Evolutionary conservation across 805 yeast genomes (phyloP), one percentile per base, ranked within the genome.

Genomic region (Brettanomyces bruxellensis): DNA sequence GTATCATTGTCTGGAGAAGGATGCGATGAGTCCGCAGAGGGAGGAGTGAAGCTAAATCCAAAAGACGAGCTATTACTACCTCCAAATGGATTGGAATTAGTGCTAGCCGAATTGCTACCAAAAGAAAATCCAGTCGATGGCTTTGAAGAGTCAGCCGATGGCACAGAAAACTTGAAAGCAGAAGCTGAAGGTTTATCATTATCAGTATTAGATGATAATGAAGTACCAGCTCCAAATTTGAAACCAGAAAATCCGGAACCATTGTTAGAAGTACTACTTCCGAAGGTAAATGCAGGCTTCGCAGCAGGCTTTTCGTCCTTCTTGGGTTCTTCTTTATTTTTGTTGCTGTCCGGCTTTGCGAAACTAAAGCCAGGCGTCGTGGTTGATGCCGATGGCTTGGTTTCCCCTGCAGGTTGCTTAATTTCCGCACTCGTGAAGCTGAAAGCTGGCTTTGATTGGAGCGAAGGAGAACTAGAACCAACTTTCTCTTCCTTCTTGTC

Each of bases 1-100:
- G 40, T 34, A 8, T 40, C 51, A 30, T 36, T 51, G 5, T 43
- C 44, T 4, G 39, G 34, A 0, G 42, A 45, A 7, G 55, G 25
- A 13, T 25, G 38, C 5, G 44, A 22, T 34, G 48, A 24, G 3
- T 45, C 18, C 11, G 40, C 44, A 4, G 49, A 23, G n/a, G 60
- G 57, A 34, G 60, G 54, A 13, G 53, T 44, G 45, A 59, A 59
- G 4, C 55, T 54, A 45, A 65, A 62, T 38, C 43, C 44, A 7
- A 22, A n/a, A 12, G 43, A 40, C 23, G 42, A 25, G 34, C 45
- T 41, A 9, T 42, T 32, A 3, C 32, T n/a, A 11, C 32, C 30
- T 18, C 53, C 52, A 28, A 52, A 52, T 42, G 55, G 53, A 23
- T 49, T 52, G 8, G 51, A 38, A 22, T 47, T 38, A 3, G 50